Conservation (phyloP, 2,329 filamentous ascomycete genomes). For the Cercospora citrullina region DNA sequence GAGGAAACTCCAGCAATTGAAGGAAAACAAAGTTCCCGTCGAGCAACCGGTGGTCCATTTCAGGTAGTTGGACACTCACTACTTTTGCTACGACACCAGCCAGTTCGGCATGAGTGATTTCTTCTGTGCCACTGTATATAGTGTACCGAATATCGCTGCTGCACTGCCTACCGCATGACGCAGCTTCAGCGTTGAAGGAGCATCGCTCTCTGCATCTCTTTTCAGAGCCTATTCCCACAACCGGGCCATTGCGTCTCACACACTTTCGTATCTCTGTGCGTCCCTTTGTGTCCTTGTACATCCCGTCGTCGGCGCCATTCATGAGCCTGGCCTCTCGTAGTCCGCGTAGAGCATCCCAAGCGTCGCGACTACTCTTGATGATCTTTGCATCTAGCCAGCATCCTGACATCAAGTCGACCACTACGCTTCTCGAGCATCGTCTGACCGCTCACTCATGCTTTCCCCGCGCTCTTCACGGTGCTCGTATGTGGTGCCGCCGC, state of each 20-base stretch:
- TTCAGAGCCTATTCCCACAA: not conserved
- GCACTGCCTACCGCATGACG: not conserved
- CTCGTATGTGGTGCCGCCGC: slow-evolving; percentile 31
- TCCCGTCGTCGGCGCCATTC: not conserved
- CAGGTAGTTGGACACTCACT: slow-evolving; percentile 22
- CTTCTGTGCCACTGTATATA: slow-evolving; percentile 10
- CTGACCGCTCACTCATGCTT: slow-evolving; percentile 5
- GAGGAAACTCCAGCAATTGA: slow-evolving; percentile 52
- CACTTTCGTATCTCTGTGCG: not conserved
- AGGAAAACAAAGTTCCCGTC: slow-evolving; percentile 40
- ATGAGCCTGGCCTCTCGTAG: not conserved
- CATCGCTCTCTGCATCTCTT: not conserved
- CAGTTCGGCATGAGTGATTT: not conserved
- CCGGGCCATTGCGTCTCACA: not conserved
- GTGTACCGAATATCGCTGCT: not conserved
- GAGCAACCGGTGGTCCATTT: slow-evolving; percentile 35
- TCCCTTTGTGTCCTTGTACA: not conserved
- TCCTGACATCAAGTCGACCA: not conserved
- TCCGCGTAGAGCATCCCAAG: not conserved
- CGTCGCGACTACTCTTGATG: not conserved
- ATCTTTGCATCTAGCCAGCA: not conserved
- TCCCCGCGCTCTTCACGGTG: slow-evolving; percentile 31
- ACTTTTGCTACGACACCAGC: not conserved
- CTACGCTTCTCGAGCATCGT: not conserved
- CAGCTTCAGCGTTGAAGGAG: not conserved